Base-by-base conservation (phyloP, 2,329 filamentous ascomycete species). In the Knufia fluminis region DNA sequence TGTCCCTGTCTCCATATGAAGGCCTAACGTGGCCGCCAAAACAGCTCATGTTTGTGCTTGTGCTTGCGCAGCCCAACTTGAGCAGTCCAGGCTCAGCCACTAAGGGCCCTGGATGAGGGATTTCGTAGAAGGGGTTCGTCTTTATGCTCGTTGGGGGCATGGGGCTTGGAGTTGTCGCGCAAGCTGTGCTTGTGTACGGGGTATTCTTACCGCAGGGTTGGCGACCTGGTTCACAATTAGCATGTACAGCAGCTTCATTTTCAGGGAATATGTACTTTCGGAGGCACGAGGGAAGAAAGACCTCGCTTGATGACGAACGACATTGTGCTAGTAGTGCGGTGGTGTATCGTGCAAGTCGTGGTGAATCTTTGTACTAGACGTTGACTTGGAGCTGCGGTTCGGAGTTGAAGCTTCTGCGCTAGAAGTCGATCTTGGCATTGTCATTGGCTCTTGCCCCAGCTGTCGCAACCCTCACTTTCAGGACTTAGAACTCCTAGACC, bases 251-350 rank as follows among this genome's bases (percentile, higher is more conserved):
- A 28, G 28, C 14, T 32, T 17, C 10, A 19, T 23, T 26, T 44
- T 22, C 42, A 53, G 46, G 48, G 50, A 48, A 50, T 54, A 62
- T 76, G 62, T 77, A 95, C 91, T 89, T 98, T 98, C 67, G 94
- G 92, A 63, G 94, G 94, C 66, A 98, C 96, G 72, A 98, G 85
- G 78, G 94, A 95, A 69, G 92, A 97, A 68, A 96, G 85, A 79
- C 81, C 86, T 75, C 90, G 83, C 74, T 86, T 86, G 67, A 83
- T 80, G 67, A 94, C 79, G 81, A 83, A 92, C 79, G 88, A 95
- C 90, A 95, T 96, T 73, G 75, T 87, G 78, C 22, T 33, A 23
- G 78, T 70, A 14, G 4, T 14, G 33, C n/a, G 33, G 33, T 36
- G n/a, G 16, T 14, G 33, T 36, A 17, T 36, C 9, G 33, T 36